Evolutionary conservation across 495 filamentous ascomycete genomes (phyloP), one percentile per base, ranked within the genome.

Genomic region (Hypoxylon fragiforme): DNA sequence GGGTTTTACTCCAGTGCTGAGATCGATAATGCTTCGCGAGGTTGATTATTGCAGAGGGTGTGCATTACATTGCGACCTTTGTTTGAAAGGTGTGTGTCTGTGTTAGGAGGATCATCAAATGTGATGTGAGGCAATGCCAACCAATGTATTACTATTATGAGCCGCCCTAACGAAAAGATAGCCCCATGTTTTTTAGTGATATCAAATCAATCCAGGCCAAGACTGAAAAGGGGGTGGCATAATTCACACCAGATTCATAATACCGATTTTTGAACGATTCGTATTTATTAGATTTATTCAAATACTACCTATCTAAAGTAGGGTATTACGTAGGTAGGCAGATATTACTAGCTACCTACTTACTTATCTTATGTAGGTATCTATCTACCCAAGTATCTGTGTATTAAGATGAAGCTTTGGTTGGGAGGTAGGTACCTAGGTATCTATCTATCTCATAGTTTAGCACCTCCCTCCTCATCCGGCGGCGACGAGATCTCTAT

Each of bases 401-500:
- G n/a, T n/a, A n/a, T n/a, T n/a, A n/a, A n/a, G n/a, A n/a, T n/a
- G n/a, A n/a, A n/a, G n/a, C n/a, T n/a, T n/a, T n/a, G n/a, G n/a
- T n/a, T n/a, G n/a, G n/a, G n/a, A n/a, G n/a, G n/a, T n/a, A n/a
- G n/a, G n/a, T n/a, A n/a, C n/a, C n/a, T n/a, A n/a, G n/a, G n/a
- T n/a, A n/a, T n/a, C 24, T n/a, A 34, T 13, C 22, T 18, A 31
- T 37, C 37, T 48, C 32, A 60, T 22, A 60, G 8, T 19, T 60
- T 60, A n/a, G 57, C 41, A 3, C 45, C 45, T 6, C 3, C 21
- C 41, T 53, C 47, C 2, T 58, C 58, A 6, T 63, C 63, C 5
- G 55, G 24, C 24, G 54, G 37, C 12, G 54, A 54, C 16, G 54
- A 54, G 19, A 77, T 67, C 51, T 73, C 57, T 26, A 91, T 75